These are phyloP conservation scores for Eucalyptus tenuipes DNA, from an alignment of 345 rosid genomes.

Conservation along the genomic window DNA sequence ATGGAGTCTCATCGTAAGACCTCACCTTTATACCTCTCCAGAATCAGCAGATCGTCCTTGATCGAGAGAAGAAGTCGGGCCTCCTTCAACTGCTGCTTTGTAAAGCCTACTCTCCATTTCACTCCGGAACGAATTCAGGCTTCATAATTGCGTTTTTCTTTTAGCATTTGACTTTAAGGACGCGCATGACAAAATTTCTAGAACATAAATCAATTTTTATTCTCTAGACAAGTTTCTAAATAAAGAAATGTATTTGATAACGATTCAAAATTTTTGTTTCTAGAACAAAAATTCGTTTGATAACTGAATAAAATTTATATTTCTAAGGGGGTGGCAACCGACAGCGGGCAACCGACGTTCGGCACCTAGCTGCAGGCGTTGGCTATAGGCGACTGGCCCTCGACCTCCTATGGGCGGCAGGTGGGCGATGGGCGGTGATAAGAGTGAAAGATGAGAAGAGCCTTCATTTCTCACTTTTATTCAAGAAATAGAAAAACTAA, in stretches of 20 bases:
- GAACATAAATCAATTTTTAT: too few relatives aligned
- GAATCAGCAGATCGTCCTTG: background rate
- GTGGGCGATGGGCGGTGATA: rapidly evolving
- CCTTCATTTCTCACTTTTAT: too few relatives aligned
- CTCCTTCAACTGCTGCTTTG: too few relatives aligned
- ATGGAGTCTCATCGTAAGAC: background rate
- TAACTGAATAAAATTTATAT: rapidly evolving
- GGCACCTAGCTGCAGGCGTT: rapidly evolving
- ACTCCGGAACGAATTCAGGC: background rate
- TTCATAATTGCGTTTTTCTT: background rate
- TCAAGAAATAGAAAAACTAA: rapidly evolving
- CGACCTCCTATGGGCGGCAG: rapidly evolving
- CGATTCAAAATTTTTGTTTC: rapidly evolving
- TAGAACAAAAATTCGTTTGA: rapidly evolving
- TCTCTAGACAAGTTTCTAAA: rapidly evolving
- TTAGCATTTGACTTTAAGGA: background rate
- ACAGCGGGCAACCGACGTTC: rapidly evolving
- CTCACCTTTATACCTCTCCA: background rate
- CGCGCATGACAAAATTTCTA: rapidly evolving
- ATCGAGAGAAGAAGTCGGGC: background rate
- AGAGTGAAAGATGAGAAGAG: rapidly evolving
- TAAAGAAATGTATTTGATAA: too few relatives aligned
- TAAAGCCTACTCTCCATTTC: too few relatives aligned
- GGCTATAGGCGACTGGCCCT: too few relatives aligned
- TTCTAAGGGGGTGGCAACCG: too few relatives aligned